Conservation (phyloP, 352 stramenopile genomes). For the Pythium periplocum region DNA sequence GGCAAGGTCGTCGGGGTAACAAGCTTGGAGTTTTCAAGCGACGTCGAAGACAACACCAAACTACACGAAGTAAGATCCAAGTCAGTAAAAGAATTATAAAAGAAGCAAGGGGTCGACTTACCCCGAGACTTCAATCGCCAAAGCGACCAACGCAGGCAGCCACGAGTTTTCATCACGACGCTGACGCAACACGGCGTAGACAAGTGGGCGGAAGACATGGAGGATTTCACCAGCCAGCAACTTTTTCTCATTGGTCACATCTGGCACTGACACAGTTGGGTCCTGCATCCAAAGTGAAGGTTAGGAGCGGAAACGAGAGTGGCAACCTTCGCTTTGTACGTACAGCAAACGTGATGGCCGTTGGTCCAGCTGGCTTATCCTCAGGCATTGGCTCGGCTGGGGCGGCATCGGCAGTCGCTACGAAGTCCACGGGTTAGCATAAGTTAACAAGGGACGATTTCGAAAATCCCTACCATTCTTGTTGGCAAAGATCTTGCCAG, state of each 20-base stretch:
- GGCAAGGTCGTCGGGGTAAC: slow-evolving; percentile 12
- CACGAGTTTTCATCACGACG: slow-evolving; percentile 51
- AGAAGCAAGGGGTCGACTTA: slow-evolving; percentile 14
- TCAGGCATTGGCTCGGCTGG: slow-evolving; percentile 18
- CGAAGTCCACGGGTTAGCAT: too few relatives aligned
- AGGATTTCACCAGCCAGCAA: slow-evolving; percentile 66
- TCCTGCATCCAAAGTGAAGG: slow-evolving; percentile 22
- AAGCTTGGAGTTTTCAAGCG: slow-evolving; percentile 32
- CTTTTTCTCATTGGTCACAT: slow-evolving; percentile 32
- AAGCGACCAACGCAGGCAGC: slow-evolving; percentile 46
- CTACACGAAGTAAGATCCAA: slow-evolving; percentile 16
- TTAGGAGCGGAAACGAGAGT: too few relatives aligned
- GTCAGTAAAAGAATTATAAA: not conserved
- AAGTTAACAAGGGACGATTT: too few relatives aligned
- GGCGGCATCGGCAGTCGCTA: slow-evolving; percentile 8
- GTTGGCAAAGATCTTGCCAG: slow-evolving; percentile 67
- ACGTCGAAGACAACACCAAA: slow-evolving; percentile 44
- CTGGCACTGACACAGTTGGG: slow-evolving; percentile 31
- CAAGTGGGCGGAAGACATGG: slow-evolving; percentile 67
- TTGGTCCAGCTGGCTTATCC: slow-evolving; percentile 19
- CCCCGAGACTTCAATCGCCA: slow-evolving; percentile 59
- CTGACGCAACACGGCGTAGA: slow-evolving; percentile 67
- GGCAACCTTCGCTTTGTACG: not conserved
- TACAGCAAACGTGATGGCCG: slow-evolving; percentile 56
- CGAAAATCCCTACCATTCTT: slow-evolving; percentile 6